Evolutionary conservation across 2,329 filamentous ascomycete genomes (phyloP).

Genomic region (Penicillium sp.): DNA sequence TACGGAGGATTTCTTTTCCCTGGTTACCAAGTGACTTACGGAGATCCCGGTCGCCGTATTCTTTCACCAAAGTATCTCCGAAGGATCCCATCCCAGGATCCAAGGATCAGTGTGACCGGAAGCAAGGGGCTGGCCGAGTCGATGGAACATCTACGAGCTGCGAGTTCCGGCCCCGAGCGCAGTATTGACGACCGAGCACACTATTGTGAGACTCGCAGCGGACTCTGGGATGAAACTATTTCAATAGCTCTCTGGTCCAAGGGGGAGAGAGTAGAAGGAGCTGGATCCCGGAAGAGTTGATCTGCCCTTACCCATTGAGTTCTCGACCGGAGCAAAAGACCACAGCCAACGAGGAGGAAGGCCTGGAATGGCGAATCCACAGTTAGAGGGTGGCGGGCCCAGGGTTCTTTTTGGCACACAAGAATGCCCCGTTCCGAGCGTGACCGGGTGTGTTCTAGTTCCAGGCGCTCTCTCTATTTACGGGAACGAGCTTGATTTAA

Average conservation of each 20-base stretch:
- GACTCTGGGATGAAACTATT: background rate
- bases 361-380: slow-evolving; percentile 17
- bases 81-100: background rate
- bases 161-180: slow-evolving; percentile 2
- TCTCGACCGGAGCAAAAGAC: slow-evolving; percentile 12
- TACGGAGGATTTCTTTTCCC: background rate
- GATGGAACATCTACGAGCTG: slow-evolving; percentile 10
- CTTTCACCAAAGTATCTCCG: background rate
- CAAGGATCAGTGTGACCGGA: slow-evolving; percentile 21
- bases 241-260: background rate
- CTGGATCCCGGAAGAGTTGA: background rate
- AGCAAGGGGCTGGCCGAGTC: slow-evolving; percentile 21
- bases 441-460: background rate
- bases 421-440: slow-evolving; percentile 11
- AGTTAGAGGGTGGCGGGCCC: slow-evolving; percentile 11
- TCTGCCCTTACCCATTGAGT: slow-evolving; percentile 11
- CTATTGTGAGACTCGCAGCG: slow-evolving; percentile 8
- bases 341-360: slow-evolving; percentile 5
- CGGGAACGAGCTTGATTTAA: background rate
- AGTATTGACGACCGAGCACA: slow-evolving; percentile 8
- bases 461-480: background rate
- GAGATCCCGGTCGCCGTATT: background rate
- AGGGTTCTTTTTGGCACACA: slow-evolving; percentile 6
- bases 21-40: background rate
- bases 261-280: background rate